phyloP scores from a whole-genome alignment of 2,329 filamentous ascomycete species.

The Phoma sp. region DNA sequence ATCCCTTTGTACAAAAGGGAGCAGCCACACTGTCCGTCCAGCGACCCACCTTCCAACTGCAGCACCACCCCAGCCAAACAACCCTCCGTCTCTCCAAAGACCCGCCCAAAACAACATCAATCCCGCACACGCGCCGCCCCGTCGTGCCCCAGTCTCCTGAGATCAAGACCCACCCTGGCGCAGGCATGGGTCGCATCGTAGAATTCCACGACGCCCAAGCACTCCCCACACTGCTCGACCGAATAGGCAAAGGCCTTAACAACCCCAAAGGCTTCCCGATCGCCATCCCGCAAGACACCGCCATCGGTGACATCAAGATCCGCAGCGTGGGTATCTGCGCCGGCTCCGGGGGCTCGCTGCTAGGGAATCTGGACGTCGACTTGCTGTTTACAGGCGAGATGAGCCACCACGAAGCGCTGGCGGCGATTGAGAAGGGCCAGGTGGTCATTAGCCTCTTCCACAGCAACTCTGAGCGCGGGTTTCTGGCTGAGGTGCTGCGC shows the following conservation, averaged over 20 bases:
- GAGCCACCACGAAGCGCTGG: slow-evolving; percentile 88
- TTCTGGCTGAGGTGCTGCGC: slow-evolving; percentile 74
- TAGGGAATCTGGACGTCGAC: slow-evolving; percentile 74
- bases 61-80: slow-evolving; percentile 57
- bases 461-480: slow-evolving; percentile 89
- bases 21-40: slow-evolving; percentile 23
- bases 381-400: slow-evolving; percentile 91
- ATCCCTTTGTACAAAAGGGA: slow-evolving; percentile 40
- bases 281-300: slow-evolving; percentile 66
- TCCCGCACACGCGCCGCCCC: slow-evolving; percentile 59
- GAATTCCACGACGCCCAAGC: slow-evolving; percentile 60
- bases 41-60: slow-evolving; percentile 53
- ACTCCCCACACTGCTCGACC: slow-evolving; percentile 65
- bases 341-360: slow-evolving; percentile 80
- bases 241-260: slow-evolving; percentile 68
- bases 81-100: slow-evolving; percentile 43
- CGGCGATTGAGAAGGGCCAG: slow-evolving; percentile 82
- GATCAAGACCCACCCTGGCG: slow-evolving; percentile 52
- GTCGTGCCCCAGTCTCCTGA: slow-evolving; percentile 57
- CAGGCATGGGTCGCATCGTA: slow-evolving; percentile 68
- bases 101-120: slow-evolving; percentile 20
- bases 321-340: slow-evolving; percentile 83
- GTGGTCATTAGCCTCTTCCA: slow-evolving; percentile 88
- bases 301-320: slow-evolving; percentile 63
- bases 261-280: slow-evolving; percentile 70